Evolutionary conservation across 345 rosid species (phyloP).

Genomic region (Heritiera littoralis): DNA sequence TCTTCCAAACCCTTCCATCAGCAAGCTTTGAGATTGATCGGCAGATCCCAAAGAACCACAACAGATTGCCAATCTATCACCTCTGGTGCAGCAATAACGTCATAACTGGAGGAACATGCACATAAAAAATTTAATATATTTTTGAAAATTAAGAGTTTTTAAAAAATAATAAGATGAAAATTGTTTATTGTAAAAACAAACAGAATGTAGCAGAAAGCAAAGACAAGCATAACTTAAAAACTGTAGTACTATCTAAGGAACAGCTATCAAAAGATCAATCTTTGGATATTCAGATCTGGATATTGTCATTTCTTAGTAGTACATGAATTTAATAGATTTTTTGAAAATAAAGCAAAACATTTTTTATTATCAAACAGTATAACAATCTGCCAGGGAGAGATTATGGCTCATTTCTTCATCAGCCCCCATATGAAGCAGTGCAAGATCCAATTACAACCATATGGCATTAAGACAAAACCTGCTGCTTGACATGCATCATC

Average conservation of each 20-base stretch:
- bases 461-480: background rate
- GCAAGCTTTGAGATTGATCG: conserved; percentile 43
- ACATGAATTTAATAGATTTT: background rate
- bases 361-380: background rate
- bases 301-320: background rate
- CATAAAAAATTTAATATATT: background rate
- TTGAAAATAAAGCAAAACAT: background rate
- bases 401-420: background rate
- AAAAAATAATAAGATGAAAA: background rate
- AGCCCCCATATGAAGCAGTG: background rate
- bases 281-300: background rate
- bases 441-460: background rate
- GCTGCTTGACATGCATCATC: conserved; percentile 2
- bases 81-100: conserved; percentile 89
- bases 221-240: background rate
- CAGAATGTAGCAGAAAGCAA: background rate
- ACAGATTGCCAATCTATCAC: conserved; percentile 79
- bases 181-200: background rate
- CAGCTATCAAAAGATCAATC: background rate
- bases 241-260: too few species aligned
- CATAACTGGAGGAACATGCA: conserved; percentile 50
- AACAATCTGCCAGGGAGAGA: background rate
- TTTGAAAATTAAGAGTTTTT: background rate
- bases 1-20: conserved; percentile 36
- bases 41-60: conserved; percentile 67